phyloP scores from a whole-genome alignment of 1,139 yeast genomes.

The Kodamaea sp. region DNA sequence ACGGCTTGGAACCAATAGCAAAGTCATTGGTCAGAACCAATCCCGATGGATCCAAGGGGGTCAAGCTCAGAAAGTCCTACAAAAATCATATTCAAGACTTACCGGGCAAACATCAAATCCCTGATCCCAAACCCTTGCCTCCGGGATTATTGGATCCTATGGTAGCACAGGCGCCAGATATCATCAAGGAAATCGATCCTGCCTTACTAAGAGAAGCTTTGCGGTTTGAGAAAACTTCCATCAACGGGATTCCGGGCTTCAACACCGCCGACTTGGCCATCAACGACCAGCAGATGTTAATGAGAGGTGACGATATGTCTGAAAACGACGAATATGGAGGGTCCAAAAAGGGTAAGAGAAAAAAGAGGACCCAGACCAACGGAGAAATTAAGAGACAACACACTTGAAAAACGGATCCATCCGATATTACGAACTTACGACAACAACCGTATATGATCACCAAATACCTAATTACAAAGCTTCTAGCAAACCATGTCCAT shows the following conservation, averaged over 20 bases:
- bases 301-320: slow-evolving; percentile 45
- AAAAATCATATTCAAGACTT: slow-evolving; percentile 87
- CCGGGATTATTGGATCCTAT: slow-evolving; percentile 54
- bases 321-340: slow-evolving; percentile 38
- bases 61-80: slow-evolving; percentile 88
- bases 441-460: too few species aligned
- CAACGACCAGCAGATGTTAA: slow-evolving; percentile 48
- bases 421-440: too few species aligned
- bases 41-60: slow-evolving; percentile 86
- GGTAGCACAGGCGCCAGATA: slow-evolving; percentile 38
- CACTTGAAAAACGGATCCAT: too few species aligned
- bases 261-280: slow-evolving; percentile 69
- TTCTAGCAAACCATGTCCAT: too few species aligned
- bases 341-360: slow-evolving; percentile 35
- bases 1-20: slow-evolving; percentile 68
- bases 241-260: slow-evolving; percentile 78
- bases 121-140: slow-evolving; percentile 56
- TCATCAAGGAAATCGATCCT: slow-evolving; percentile 52
- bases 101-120: slow-evolving; percentile 76
- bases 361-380: slow-evolving; percentile 31
- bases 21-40: slow-evolving; percentile 84
- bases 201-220: slow-evolving; percentile 53
- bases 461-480: too few species aligned
- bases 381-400: slow-evolving; percentile 45
- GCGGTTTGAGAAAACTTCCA: slow-evolving; percentile 66